Evolutionary conservation across 1,284 basidiomycete species (phyloP).

Genomic region (Cutaneotrichosporon sp.): DNA sequence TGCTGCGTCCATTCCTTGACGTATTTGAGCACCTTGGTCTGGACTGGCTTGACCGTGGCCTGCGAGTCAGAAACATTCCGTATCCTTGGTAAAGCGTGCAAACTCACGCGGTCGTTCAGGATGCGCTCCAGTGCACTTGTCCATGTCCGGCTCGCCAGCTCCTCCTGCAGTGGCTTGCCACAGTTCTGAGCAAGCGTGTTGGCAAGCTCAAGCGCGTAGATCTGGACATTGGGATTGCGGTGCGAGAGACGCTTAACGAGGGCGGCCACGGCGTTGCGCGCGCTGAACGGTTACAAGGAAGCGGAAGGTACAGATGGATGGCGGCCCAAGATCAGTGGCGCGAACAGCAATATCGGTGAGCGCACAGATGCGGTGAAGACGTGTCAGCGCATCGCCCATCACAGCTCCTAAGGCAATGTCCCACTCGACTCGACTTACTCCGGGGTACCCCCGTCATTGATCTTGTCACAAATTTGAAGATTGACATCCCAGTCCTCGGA

Average conservation of each 20-base stretch:
- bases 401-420: too few species aligned
- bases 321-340: too few species aligned
- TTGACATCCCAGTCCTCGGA: constrained; percentile 95
- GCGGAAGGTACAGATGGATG: background rate
- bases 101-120: constrained; percentile 75
- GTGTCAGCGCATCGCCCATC: background rate
- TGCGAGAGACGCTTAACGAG: constrained; percentile 87
- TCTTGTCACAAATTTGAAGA: constrained; percentile 93
- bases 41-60: constrained; percentile 86
- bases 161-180: constrained; percentile 70
- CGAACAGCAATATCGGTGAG: background rate
- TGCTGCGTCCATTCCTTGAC: constrained; percentile 82
- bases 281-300: constrained; percentile 53
- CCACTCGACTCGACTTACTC: constrained; percentile 57
- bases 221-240: constrained; percentile 92
- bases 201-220: constrained; percentile 79
- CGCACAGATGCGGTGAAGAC: background rate
- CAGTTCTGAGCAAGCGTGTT: constrained; percentile 92
- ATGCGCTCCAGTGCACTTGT: constrained; percentile 81
- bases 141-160: constrained; percentile 85
- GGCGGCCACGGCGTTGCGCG: constrained; percentile 77
- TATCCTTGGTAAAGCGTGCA: too few species aligned
- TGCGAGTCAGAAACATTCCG: too few species aligned
- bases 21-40: constrained; percentile 65
- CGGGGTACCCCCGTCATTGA: constrained; percentile 74